These are phyloP conservation scores for Ophiostoma fasciatum DNA, from an alignment of 2,329 filamentous ascomycete species.

Conservation along the genomic window DNA sequence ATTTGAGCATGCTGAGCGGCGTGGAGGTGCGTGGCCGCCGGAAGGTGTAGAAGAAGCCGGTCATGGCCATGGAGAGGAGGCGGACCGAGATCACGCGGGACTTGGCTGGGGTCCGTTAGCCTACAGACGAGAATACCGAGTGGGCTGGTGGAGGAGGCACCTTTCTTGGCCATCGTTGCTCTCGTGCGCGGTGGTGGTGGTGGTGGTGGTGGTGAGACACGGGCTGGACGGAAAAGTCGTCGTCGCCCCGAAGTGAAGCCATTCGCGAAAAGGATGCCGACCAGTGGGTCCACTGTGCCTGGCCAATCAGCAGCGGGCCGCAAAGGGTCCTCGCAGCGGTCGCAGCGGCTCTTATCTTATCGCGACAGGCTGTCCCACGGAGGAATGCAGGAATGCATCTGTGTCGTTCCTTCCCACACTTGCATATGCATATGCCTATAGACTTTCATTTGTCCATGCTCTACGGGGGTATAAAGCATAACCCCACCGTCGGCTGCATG, in stretches of 20 bases:
- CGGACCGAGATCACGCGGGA: constrained; percentile 86
- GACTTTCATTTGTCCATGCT: background rate
- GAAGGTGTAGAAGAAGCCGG: constrained; percentile 91
- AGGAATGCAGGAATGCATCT: no score
- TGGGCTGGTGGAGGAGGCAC: no score
- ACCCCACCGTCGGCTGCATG: no score
- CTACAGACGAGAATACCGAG: background rate
- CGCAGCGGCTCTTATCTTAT: constrained; percentile 7
- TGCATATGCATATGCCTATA: no score
- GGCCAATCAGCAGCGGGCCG: background rate
- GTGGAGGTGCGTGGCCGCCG: constrained; percentile 64
- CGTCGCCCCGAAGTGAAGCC: constrained; percentile 6
- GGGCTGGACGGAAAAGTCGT: no score
- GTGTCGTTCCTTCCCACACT: no score
- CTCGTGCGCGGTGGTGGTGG: background rate
- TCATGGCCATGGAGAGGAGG: constrained; percentile 96
- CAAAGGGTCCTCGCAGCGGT: background rate
- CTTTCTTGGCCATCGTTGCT: constrained; percentile 23
- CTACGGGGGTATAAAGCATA: no score
- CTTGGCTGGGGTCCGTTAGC: constrained; percentile 46
- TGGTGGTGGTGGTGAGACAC: background rate
- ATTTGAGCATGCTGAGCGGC: constrained; percentile 95
- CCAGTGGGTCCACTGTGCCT: background rate
- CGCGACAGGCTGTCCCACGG: background rate
- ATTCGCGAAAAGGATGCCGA: constrained; percentile 6